Evolutionary conservation across 257 asterid genomes (phyloP).

Genomic region (Nicotiana tabacum): DNA sequence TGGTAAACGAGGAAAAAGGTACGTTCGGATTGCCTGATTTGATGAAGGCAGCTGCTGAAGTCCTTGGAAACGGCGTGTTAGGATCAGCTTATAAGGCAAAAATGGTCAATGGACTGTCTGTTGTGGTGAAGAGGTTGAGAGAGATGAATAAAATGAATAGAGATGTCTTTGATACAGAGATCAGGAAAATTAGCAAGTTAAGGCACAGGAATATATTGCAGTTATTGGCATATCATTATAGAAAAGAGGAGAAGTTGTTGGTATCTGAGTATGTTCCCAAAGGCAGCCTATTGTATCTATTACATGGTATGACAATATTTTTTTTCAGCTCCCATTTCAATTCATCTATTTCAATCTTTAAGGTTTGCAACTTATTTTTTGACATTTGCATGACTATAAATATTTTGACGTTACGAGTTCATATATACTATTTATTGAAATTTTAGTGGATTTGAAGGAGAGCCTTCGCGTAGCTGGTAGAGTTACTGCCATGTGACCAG

Average conservation of each 20-base stretch:
- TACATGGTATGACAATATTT: conserved; percentile 51
- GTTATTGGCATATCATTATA: conserved; percentile 71
- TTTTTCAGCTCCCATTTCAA: background rate
- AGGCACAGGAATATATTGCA: conserved; percentile 60
- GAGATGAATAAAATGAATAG: conserved; percentile 64
- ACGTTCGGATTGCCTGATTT: conserved; percentile 66
- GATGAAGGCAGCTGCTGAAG: conserved; percentile 99
- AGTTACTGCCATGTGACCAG: too few species aligned
- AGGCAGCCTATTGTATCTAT: conserved; percentile 65
- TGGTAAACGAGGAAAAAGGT: conserved; percentile 70
- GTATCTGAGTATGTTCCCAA: conserved; percentile 58
- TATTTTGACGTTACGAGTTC: background rate
- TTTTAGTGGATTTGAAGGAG: too few species aligned
- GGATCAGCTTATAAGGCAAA: conserved; percentile 87
- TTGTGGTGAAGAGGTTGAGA: conserved; percentile 81
- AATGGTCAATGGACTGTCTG: conserved; percentile 59
- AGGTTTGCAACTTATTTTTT: background rate
- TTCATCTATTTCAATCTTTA: background rate
- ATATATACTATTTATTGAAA: too few species aligned
- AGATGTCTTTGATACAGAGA: conserved; percentile 58
- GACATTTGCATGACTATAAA: background rate
- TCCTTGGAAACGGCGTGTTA: conserved; percentile 73
- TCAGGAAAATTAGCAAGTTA: conserved; percentile 53
- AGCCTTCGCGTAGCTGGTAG: too few species aligned
- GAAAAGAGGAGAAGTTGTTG: conserved; percentile 82